These are phyloP conservation scores for Actinomortierella wolfii DNA, from an alignment of 371 early-diverging fungal species.

Conservation along the genomic window DNA sequence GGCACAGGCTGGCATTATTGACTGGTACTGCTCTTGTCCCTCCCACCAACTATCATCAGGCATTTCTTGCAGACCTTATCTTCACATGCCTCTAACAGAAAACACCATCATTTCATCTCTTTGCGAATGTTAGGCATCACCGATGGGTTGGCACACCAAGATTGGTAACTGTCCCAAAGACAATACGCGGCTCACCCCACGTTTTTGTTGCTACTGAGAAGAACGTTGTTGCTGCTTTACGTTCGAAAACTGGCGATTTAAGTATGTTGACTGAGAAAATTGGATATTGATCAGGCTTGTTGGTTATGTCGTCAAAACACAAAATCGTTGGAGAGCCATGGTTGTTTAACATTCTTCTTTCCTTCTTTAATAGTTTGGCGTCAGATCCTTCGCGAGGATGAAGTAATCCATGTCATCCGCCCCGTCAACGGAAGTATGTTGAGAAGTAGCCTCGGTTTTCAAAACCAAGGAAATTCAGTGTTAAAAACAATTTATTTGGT, in stretches of 20 bases:
- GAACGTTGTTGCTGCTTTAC: conserved; percentile 65
- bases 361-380: conserved; percentile 49
- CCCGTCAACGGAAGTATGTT: conserved; percentile 30
- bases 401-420: conserved; percentile 23
- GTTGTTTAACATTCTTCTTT: not conserved
- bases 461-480: too few relatives aligned
- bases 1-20: conserved; percentile 56
- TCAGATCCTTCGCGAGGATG: conserved; percentile 50
- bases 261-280: conserved; percentile 48
- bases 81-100: too few relatives aligned
- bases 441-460: conserved; percentile 13
- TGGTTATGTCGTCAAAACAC: conserved; percentile 2
- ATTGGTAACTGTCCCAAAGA: conserved; percentile 33
- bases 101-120: not conserved
- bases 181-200: conserved; percentile 41
- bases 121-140: conserved; percentile 57
- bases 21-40: conserved; percentile 52
- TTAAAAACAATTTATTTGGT: not conserved
- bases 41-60: not conserved
- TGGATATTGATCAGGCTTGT: not conserved
- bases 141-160: conserved; percentile 63
- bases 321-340: too few relatives aligned
- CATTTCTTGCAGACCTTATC: not conserved
- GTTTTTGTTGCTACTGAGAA: conserved; percentile 63
- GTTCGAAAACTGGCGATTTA: conserved; percentile 57